Percentiles rank a stretch among this genome's conserved stretches.
phyloP scores from a whole-genome alignment of 768 basidiomycete genomes.

The Leccinum aurantiacum region DNA sequence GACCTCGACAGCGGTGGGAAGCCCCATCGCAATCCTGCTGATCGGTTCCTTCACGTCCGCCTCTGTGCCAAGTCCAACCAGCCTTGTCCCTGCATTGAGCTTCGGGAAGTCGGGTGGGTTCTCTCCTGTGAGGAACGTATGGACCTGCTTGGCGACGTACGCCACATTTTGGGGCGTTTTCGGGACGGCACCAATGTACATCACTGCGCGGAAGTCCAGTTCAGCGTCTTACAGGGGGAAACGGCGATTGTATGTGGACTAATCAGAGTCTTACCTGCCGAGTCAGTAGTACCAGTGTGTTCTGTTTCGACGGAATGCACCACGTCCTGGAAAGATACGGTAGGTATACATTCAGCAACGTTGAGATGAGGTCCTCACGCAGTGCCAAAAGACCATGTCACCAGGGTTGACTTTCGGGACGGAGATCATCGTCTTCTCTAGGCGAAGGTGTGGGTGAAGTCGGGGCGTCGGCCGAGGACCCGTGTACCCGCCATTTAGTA shows the following conservation, averaged over 20 bases:
- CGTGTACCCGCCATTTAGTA: conserved; percentile 20
- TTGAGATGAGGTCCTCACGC: conserved; percentile 33
- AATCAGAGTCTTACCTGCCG: conserved; percentile 45
- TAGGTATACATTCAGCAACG: background rate
- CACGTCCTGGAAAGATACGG: conserved; percentile 36
- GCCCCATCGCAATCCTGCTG: conserved; percentile 47
- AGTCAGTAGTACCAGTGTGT: conserved; percentile 55
- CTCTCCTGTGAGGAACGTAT: conserved; percentile 55
- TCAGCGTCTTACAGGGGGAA: background rate
- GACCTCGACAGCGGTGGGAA: conserved; percentile 25
- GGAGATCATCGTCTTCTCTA: conserved; percentile 66
- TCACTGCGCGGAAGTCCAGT: conserved; percentile 42
- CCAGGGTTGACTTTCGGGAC: conserved; percentile 72
- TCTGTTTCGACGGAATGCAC: conserved; percentile 49
- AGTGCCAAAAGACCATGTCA: conserved; percentile 80
- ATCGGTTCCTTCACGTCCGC: conserved; percentile 38
- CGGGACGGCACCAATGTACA: conserved; percentile 78
- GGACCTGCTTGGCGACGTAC: conserved; percentile 63
- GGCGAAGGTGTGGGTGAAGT: conserved; percentile 66
- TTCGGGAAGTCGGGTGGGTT: conserved; percentile 74
- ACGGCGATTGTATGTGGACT: background rate
- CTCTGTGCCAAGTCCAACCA: conserved; percentile 40
- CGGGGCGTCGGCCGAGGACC: conserved; percentile 50
- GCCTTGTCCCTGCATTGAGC: conserved; percentile 40
- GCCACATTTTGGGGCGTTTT: conserved; percentile 57